A percentile compares a stretch with the other conserved stretches of the same genome.
These are phyloP conservation scores for Coemansia sp. DNA, from an alignment of 192 early-diverging fungal species.

Conservation along the genomic window DNA sequence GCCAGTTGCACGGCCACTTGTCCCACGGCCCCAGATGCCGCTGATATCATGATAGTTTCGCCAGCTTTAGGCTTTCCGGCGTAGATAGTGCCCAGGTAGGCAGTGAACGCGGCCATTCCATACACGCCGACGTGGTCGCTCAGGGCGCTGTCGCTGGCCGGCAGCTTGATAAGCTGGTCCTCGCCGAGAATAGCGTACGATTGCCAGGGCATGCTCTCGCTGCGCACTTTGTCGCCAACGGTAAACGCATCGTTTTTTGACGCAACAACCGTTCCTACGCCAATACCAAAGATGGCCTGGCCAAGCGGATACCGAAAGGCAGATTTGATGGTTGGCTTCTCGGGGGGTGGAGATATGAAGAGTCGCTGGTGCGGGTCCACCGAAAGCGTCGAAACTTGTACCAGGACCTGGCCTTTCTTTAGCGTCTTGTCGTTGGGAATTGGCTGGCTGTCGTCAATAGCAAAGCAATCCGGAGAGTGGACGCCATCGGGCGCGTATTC, in stretches of 20 bases:
- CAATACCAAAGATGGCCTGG: conserved; percentile 62
- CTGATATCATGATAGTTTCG: conserved; percentile 81
- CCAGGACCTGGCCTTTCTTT: conserved; percentile 36
- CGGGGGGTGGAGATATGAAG: conserved; percentile 61
- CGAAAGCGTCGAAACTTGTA: conserved; percentile 68
- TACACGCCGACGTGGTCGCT: conserved; percentile 65
- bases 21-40: conserved; percentile 81
- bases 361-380: conserved; percentile 77
- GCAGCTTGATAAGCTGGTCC: conserved; percentile 17
- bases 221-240: conserved; percentile 67
- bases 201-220: conserved; percentile 60
- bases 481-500: conserved; percentile 26
- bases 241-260: conserved; percentile 61
- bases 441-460: conserved; percentile 29
- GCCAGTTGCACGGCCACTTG: conserved; percentile 83
- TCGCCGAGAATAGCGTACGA: conserved; percentile 57
- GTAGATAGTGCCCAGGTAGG: conserved; percentile 65
- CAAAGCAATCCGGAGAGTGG: conserved; percentile 25
- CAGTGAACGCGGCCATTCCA: conserved; percentile 84
- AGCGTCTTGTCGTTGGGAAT: conserved; percentile 15
- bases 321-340: conserved; percentile 56
- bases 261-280: conserved; percentile 66
- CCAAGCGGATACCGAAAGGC: conserved; percentile 54
- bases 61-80: conserved; percentile 75
- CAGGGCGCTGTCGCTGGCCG: conserved; percentile 53